Percentiles rank a stretch among this genome's conserved stretches.
Conservation (phyloP, 768 basidiomycete species). For the Boletus reticuloceps region DNA sequence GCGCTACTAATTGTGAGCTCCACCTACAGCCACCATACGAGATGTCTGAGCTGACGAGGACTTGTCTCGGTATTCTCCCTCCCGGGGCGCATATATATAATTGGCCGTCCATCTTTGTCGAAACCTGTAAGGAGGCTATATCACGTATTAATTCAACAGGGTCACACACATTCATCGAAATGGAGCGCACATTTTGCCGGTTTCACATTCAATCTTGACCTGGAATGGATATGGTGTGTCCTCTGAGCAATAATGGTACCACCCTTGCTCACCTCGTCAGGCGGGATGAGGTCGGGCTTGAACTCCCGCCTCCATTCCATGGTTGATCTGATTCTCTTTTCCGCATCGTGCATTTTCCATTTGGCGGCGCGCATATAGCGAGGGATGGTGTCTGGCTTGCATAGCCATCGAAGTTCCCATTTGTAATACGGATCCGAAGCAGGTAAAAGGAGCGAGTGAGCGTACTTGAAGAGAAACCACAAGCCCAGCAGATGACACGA, state of each 20-base stretch:
- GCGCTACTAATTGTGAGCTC: neutral
- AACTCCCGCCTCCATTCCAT: constrained; percentile 84
- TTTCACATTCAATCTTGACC: constrained; percentile 76
- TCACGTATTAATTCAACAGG: neutral
- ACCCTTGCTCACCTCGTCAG: constrained; percentile 54
- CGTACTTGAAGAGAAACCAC: constrained; percentile 47
- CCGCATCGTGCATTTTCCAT: constrained; percentile 75
- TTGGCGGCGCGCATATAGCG: constrained; percentile 87
- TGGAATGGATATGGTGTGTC: constrained; percentile 9
- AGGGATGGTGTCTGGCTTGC: constrained; percentile 56
- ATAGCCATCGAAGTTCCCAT: constrained; percentile 80
- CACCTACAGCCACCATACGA: constrained; percentile 83
- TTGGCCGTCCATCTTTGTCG: constrained; percentile 82
- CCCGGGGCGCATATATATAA: constrained; percentile 87
- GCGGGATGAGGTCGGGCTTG: constrained; percentile 80
- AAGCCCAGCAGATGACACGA: neutral
- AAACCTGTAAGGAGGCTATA: constrained; percentile 78
- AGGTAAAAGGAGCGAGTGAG: constrained; percentile 61
- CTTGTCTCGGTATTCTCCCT: constrained; percentile 79
- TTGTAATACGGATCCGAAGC: constrained; percentile 64
- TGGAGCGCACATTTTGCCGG: constrained; percentile 77
- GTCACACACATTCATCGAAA: neutral
- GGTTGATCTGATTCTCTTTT: constrained; percentile 74
- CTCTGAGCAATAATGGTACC: neutral
- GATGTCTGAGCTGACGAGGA: constrained; percentile 77